These are phyloP conservation scores for Lagenaria siceraria DNA, from an alignment of 306 rosid genomes.

Conservation along the genomic window DNA sequence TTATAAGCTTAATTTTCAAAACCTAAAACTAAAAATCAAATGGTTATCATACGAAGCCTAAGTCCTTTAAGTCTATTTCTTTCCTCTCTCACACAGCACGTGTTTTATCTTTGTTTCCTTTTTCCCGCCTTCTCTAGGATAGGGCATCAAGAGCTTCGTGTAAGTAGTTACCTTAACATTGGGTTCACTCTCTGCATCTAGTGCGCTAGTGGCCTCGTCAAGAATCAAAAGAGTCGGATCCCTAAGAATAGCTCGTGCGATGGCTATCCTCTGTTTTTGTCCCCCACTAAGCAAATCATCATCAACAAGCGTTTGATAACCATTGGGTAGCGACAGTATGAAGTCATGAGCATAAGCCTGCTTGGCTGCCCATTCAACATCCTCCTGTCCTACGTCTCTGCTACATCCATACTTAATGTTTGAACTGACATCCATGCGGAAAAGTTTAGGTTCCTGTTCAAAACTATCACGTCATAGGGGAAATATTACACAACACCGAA, in stretches of 20 bases:
- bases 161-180: slow-evolving; percentile 58
- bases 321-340: slow-evolving; percentile 67
- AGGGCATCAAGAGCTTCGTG: background rate
- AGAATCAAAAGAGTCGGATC: slow-evolving; percentile 86
- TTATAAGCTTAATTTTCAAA: background rate
- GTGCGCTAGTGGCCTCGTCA: slow-evolving; percentile 96
- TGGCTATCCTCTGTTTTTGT: slow-evolving; percentile 92
- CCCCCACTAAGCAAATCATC: slow-evolving; percentile 95
- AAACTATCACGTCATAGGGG: slow-evolving; percentile 12
- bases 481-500: background rate
- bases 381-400: slow-evolving; percentile 42
- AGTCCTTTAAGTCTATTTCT: background rate
- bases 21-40: background rate
- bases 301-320: slow-evolving; percentile 78
- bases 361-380: slow-evolving; percentile 92
- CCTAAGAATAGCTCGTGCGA: slow-evolving; percentile 89
- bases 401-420: slow-evolving; percentile 87
- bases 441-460: slow-evolving; percentile 82
- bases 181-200: slow-evolving; percentile 95
- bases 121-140: background rate
- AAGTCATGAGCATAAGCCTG: slow-evolving; percentile 92
- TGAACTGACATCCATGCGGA: slow-evolving; percentile 74
- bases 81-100: background rate
- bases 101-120: background rate
- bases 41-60: background rate